These are phyloP conservation scores for Moelleriella libera DNA, from an alignment of 2,329 filamentous ascomycete species.

Conservation along the genomic window DNA sequence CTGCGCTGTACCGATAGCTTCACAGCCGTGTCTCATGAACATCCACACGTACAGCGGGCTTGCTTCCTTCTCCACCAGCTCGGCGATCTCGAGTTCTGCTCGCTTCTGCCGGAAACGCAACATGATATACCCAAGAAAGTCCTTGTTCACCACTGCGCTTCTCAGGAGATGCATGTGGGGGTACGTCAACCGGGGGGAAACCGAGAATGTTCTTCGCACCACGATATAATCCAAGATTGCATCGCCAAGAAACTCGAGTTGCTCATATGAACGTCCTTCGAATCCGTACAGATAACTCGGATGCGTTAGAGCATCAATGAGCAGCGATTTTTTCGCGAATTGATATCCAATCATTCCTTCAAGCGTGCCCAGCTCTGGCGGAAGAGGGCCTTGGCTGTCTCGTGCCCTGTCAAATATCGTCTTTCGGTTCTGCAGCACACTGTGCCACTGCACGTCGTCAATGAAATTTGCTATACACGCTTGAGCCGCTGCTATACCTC, in stretches of 20 bases:
- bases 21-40: slow-evolving; percentile 49
- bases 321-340: slow-evolving; percentile 53
- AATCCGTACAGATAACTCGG: slow-evolving; percentile 40
- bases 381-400: slow-evolving; percentile 16
- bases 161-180: slow-evolving; percentile 63
- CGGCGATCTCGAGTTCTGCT: slow-evolving; percentile 7
- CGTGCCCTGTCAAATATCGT: slow-evolving; percentile 29
- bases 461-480: slow-evolving; percentile 54
- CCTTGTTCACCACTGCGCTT: slow-evolving; percentile 63
- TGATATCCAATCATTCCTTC: slow-evolving; percentile 57
- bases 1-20: slow-evolving; percentile 32
- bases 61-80: slow-evolving; percentile 8
- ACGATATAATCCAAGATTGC: slow-evolving; percentile 70
- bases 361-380: slow-evolving; percentile 30
- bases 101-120: slow-evolving; percentile 29
- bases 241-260: slow-evolving; percentile 82
- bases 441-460: slow-evolving; percentile 39
- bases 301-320: slow-evolving; percentile 74
- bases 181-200: slow-evolving; percentile 26
- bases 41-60: slow-evolving; percentile 42
- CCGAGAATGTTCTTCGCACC: slow-evolving; percentile 42
- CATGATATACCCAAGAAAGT: slow-evolving; percentile 65
- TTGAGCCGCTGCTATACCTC: slow-evolving; percentile 49
- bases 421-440: slow-evolving; percentile 24
- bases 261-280: slow-evolving; percentile 36